Percentiles rank a stretch among this genome's conserved stretches.
Conservation (phyloP, 129 eudicot genomes). For the Artemisia annua region DNA sequence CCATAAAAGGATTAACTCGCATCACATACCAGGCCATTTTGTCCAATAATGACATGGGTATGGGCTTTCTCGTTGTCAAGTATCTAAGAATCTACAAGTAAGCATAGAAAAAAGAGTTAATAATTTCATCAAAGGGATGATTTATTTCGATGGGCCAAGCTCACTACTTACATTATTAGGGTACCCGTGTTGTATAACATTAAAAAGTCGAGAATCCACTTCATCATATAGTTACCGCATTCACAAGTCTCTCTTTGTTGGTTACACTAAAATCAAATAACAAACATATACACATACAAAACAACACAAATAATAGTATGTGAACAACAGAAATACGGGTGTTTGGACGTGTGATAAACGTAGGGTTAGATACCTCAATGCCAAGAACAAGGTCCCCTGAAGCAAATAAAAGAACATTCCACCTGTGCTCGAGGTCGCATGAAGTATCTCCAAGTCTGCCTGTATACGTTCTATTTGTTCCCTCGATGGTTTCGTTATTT, state of each 20-base stretch:
- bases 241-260: background rate
- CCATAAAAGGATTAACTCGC: too few relatives aligned
- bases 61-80: too few relatives aligned
- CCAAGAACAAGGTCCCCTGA: background rate
- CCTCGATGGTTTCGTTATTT: background rate
- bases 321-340: too few relatives aligned
- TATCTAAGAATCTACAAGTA: too few relatives aligned
- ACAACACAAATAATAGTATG: too few relatives aligned
- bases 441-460: background rate
- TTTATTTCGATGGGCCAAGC: too few relatives aligned
- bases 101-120: too few relatives aligned
- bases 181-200: background rate
- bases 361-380: background rate
- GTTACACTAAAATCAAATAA: background rate
- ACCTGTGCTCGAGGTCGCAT: background rate
- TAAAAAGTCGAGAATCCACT: background rate
- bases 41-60: too few relatives aligned
- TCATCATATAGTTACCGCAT: background rate
- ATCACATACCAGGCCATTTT: too few relatives aligned
- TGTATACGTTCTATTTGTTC: background rate
- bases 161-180: background rate
- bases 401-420: background rate
- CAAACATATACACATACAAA: too few relatives aligned
- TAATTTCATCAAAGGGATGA: too few relatives aligned
- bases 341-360: too few relatives aligned